These are phyloP conservation scores for Cornus florida DNA, from an alignment of 148 eudicot genomes.

Conservation along the genomic window DNA sequence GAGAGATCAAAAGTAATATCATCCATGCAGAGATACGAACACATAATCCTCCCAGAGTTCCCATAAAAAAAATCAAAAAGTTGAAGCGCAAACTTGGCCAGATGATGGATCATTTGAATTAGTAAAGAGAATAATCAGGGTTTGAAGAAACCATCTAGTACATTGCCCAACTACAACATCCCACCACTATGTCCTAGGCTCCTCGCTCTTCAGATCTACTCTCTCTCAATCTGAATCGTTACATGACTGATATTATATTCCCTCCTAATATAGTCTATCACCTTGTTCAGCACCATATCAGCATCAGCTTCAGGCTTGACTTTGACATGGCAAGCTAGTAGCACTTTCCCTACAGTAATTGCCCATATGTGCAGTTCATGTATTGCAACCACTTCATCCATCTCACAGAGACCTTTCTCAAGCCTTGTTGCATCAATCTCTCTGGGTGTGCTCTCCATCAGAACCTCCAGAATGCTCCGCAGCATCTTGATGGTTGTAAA, in stretches of 20 bases:
- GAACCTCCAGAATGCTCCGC: slow-evolving; percentile 63
- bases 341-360: slow-evolving; percentile 73
- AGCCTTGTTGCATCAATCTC: slow-evolving; percentile 79
- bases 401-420: slow-evolving; percentile 54
- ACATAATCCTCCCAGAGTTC: background rate
- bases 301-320: slow-evolving; percentile 66
- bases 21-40: background rate
- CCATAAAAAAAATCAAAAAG: too few species aligned
- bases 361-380: slow-evolving; percentile 90
- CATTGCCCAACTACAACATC: background rate
- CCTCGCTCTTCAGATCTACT: slow-evolving; percentile 13
- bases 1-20: background rate
- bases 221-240: slow-evolving; percentile 75
- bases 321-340: slow-evolving; percentile 79
- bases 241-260: slow-evolving; percentile 80
- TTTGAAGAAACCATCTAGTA: background rate
- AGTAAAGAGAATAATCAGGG: background rate
- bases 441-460: slow-evolving; percentile 87
- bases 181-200: background rate
- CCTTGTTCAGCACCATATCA: slow-evolving; percentile 70
- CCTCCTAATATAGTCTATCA: slow-evolving; percentile 56
- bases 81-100: background rate
- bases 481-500: slow-evolving; percentile 70
- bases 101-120: too few species aligned
- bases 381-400: slow-evolving; percentile 70